Evolutionary conservation across 306 rosid species (phyloP).

Genomic region (Casuarina glauca): DNA sequence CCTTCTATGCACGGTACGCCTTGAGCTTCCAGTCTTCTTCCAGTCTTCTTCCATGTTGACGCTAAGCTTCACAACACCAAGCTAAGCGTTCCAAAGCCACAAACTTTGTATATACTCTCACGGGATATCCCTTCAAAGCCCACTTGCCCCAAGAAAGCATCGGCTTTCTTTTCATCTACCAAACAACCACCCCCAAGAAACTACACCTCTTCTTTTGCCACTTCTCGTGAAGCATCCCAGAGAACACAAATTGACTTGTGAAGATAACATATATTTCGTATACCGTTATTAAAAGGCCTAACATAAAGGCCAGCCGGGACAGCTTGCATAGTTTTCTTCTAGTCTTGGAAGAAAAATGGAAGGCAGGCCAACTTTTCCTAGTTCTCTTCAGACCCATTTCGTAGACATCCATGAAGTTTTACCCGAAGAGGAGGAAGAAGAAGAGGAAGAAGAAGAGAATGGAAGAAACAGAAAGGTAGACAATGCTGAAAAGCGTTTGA

Average conservation of each 20-base stretch:
- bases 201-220: background rate
- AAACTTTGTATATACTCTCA: conserved; percentile 22
- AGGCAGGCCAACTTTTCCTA: conserved; percentile 25
- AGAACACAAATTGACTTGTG: conserved; percentile 3
- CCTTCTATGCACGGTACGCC: background rate
- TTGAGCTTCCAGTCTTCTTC: background rate
- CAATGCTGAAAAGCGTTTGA: conserved; percentile 28
- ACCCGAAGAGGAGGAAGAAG: conserved; percentile 48
- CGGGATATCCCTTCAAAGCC: conserved; percentile 36
- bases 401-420: conserved; percentile 61
- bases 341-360: conserved; percentile 33
- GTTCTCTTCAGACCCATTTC: conserved; percentile 40
- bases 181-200: conserved; percentile 15
- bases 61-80: background rate
- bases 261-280: background rate
- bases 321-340: background rate
- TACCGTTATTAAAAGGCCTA: background rate
- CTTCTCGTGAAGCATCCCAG: conserved; percentile 30
- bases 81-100: conserved; percentile 6
- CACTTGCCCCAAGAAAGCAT: conserved; percentile 25
- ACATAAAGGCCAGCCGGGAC: background rate
- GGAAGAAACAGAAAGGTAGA: conserved; percentile 17
- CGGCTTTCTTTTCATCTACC: conserved; percentile 29
- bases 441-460: conserved; percentile 37
- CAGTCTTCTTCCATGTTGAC: conserved; percentile 6